Evolutionary conservation across 768 basidiomycete genomes (phyloP).

Genomic region (Postia placenta): DNA sequence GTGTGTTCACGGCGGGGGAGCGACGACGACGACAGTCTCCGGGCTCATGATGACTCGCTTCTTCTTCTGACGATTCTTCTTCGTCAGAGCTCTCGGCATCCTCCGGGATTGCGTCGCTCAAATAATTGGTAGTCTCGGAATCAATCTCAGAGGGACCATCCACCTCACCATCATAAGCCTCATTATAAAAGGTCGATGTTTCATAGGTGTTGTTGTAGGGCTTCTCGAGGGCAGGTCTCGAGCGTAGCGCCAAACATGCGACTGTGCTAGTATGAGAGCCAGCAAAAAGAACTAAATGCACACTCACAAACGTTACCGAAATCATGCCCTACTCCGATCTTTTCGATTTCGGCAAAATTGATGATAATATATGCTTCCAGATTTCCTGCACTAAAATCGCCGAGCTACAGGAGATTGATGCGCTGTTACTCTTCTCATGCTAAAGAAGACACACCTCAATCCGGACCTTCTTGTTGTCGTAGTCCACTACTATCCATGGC

Average conservation of each 20-base stretch:
- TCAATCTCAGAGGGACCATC: neutral
- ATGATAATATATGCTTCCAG: conserved; percentile 46
- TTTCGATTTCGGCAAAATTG: conserved; percentile 50
- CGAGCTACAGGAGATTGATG: conserved; percentile 45
- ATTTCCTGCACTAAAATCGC: conserved; percentile 45
- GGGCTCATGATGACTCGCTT: too few relatives aligned
- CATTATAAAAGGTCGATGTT: neutral
- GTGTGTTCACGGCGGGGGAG: too few relatives aligned
- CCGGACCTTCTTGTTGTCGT: conserved; percentile 58
- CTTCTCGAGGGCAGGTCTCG: conserved; percentile 60
- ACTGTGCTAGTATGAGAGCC: conserved; percentile 29
- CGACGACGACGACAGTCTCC: too few relatives aligned
- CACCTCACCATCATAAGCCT: neutral
- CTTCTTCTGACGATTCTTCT: neutral
- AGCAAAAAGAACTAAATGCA: neutral
- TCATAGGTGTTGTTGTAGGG: conserved; percentile 15
- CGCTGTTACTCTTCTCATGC: too few relatives aligned
- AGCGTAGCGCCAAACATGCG: conserved; percentile 60
- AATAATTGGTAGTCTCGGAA: neutral
- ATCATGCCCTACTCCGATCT: conserved; percentile 56
- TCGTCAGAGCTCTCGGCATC: conserved; percentile 12
- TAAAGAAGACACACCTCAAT: conserved; percentile 48
- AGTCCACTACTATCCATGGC: conserved; percentile 55
- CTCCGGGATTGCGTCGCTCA: conserved; percentile 20
- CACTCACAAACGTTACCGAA: conserved; percentile 55